Conservation (phyloP, 495 filamentous ascomycete species). For the Talaromyces adpressus region DNA sequence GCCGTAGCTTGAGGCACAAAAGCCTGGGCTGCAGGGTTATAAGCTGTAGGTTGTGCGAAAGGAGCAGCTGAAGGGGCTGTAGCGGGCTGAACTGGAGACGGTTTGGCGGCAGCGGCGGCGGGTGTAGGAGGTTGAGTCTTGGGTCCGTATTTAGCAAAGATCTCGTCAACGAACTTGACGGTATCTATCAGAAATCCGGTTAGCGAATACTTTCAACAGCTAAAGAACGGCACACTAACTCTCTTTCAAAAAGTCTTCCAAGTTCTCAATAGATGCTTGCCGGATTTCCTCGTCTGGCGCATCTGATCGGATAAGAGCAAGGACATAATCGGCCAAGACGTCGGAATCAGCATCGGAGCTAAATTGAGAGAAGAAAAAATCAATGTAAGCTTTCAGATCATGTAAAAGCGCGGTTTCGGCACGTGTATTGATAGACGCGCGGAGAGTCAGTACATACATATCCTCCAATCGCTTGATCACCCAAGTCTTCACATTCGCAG, state of each 20-base stretch:
- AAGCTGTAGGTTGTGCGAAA: slow-evolving; percentile 20
- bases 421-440: background rate
- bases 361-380: slow-evolving; percentile 5
- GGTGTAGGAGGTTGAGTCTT: slow-evolving; percentile 35
- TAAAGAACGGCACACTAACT: slow-evolving; percentile 39
- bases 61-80: slow-evolving; percentile 4
- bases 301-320: slow-evolving; percentile 81
- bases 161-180: slow-evolving; percentile 70
- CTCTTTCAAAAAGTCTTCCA: slow-evolving; percentile 84
- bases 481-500: slow-evolving; percentile 73
- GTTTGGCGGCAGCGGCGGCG: slow-evolving; percentile 46
- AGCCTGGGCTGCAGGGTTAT: slow-evolving; percentile 23
- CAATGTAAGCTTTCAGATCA: background rate
- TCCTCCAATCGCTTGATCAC: slow-evolving; percentile 85
- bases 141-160: slow-evolving; percentile 62
- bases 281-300: slow-evolving; percentile 67
- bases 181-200: slow-evolving; percentile 47
- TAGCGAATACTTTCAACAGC: background rate
- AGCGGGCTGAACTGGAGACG: slow-evolving; percentile 22
- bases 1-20: slow-evolving; percentile 9
- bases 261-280: slow-evolving; percentile 64
- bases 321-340: slow-evolving; percentile 90
- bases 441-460: slow-evolving; percentile 53
- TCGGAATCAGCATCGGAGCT: slow-evolving; percentile 94
- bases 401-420: background rate